Evolutionary conservation across 2,329 filamentous ascomycete species (phyloP).

Genomic region (Fusarium neocosmosporiellum): DNA sequence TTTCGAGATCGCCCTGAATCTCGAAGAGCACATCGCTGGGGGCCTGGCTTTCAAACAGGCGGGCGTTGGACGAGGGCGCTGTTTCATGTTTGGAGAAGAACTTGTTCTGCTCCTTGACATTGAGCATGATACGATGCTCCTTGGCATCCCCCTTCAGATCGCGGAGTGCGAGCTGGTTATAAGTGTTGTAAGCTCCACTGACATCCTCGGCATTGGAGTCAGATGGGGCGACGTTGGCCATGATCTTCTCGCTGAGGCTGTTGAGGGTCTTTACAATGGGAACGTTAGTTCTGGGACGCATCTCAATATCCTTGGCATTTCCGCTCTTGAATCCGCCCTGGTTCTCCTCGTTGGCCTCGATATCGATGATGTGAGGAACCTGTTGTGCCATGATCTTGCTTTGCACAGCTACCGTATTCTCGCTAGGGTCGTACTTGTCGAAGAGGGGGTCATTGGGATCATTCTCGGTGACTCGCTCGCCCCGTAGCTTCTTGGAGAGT

Average conservation of each 20-base stretch:
- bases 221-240: constrained; percentile 85
- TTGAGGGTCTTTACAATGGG: constrained; percentile 93
- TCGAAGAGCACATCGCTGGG: constrained; percentile 74
- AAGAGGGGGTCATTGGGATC: constrained; percentile 83
- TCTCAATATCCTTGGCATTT: constrained; percentile 89
- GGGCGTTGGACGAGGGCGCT: constrained; percentile 55
- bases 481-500: constrained; percentile 89
- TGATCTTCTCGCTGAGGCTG: constrained; percentile 90
- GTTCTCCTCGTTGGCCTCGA: constrained; percentile 95
- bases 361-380: constrained; percentile 89
- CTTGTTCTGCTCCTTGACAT: constrained; percentile 86
- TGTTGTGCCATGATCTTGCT: constrained; percentile 69
- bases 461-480: constrained; percentile 83
- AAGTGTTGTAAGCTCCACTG: constrained; percentile 76
- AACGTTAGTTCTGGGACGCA: constrained; percentile 84
- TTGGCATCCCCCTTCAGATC: constrained; percentile 82
- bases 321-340: constrained; percentile 84
- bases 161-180: constrained; percentile 78
- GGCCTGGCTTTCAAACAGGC: constrained; percentile 75
- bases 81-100: constrained; percentile 77
- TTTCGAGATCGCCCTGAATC: constrained; percentile 71
- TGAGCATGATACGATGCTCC: constrained; percentile 83
- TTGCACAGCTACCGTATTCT: constrained; percentile 67
- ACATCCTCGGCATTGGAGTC: constrained; percentile 73
- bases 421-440: constrained; percentile 84